Conservation (phyloP, 495 filamentous ascomycete genomes). For the Cercophora sp. region DNA sequence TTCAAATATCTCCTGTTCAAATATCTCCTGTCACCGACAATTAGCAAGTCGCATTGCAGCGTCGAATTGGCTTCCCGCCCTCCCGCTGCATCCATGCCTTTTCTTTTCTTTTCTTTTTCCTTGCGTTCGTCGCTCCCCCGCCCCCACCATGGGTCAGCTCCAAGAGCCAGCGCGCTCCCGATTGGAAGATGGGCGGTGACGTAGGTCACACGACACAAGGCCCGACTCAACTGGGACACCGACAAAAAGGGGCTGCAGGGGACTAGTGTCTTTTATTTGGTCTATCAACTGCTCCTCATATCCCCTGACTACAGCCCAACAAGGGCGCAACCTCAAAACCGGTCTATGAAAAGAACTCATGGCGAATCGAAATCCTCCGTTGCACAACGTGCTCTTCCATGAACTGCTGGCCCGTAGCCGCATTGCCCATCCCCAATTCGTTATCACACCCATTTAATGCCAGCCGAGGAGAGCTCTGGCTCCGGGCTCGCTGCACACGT, state of each 20-base stretch:
- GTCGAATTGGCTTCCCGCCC: too few relatives aligned
- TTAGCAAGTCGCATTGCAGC: neutral
- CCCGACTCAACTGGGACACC: neutral
- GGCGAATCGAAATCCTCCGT: too few relatives aligned
- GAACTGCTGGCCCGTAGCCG: too few relatives aligned
- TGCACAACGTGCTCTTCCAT: too few relatives aligned
- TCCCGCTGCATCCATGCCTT: neutral
- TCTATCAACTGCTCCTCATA: neutral
- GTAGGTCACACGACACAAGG: neutral
- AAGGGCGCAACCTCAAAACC: neutral
- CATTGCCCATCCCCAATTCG: too few relatives aligned
- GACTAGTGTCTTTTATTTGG: too few relatives aligned
- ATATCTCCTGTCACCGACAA: too few relatives aligned
- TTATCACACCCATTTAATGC: conserved; percentile 3
- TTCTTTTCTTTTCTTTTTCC: neutral
- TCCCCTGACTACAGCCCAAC: neutral
- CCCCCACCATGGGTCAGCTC: neutral
- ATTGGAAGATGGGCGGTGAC: neutral
- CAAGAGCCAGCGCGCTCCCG: neutral
- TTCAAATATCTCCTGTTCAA: too few relatives aligned
- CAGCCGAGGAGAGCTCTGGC: conserved; percentile 67
- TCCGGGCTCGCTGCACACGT: conserved; percentile 88
- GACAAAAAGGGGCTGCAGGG: neutral
- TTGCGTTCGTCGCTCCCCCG: neutral
- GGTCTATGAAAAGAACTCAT: neutral